These are phyloP conservation scores for Termitomyces sp. DNA, from an alignment of 768 basidiomycete species.

Conservation along the genomic window DNA sequence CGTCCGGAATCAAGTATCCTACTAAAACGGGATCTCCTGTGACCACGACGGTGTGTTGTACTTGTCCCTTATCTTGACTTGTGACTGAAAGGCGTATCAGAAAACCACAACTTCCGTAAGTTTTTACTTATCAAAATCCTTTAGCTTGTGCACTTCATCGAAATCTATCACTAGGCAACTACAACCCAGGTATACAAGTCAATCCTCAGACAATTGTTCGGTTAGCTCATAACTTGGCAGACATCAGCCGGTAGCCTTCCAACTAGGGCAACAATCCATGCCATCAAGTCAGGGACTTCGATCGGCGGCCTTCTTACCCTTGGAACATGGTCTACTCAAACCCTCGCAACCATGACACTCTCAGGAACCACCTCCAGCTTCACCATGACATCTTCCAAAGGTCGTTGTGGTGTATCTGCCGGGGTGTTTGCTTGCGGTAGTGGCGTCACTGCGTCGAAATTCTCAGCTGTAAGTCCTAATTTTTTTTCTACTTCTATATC, in stretches of 20 bases:
- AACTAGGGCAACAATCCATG: slow-evolving; percentile 39
- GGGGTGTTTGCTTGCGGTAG: slow-evolving; percentile 46
- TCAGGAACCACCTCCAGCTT: slow-evolving; percentile 44
- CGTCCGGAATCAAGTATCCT: slow-evolving; percentile 49
- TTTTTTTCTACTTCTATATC: not conserved
- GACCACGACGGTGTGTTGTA: slow-evolving; percentile 14
- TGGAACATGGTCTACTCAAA: slow-evolving; percentile 60
- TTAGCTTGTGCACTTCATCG: not conserved
- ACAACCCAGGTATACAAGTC: slow-evolving; percentile 9
- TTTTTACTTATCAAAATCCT: not conserved
- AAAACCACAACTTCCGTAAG: slow-evolving; percentile 14
- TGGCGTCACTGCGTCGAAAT: slow-evolving; percentile 38
- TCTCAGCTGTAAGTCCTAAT: slow-evolving; percentile 43
- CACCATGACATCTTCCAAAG: slow-evolving; percentile 56
- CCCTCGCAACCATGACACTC: slow-evolving; percentile 48
- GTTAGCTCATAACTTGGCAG: slow-evolving; percentile 2
- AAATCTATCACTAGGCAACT: slow-evolving; percentile 3
- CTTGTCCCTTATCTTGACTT: not conserved
- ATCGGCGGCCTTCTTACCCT: slow-evolving; percentile 47
- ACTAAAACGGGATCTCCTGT: slow-evolving; percentile 37
- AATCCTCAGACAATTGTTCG: not conserved
- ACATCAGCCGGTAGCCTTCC: slow-evolving; percentile 27
- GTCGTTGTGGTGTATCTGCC: slow-evolving; percentile 44
- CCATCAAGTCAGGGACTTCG: slow-evolving; percentile 26
- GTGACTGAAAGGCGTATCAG: not conserved